Base-by-base conservation (phyloP, 1,284 basidiomycete species). In the Neonothopanus nambi region DNA sequence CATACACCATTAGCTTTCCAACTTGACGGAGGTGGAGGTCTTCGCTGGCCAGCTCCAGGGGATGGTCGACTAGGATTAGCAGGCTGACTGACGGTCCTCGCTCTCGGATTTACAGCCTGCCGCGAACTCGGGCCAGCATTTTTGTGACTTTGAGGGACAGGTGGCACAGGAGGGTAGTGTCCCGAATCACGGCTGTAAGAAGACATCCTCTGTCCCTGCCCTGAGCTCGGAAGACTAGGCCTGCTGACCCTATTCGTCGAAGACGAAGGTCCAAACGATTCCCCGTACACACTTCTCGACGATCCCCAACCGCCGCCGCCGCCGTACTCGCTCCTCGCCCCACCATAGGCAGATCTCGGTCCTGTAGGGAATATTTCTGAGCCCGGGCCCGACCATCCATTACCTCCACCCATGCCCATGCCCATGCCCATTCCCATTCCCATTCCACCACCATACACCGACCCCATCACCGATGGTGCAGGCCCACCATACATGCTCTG, bases 211-310 rank as follows among this genome's bases (percentile, higher is more conserved):
- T 48, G 37, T 54, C 48, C 38, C 48, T 41, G 53, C 58, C 52
- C 54, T 48, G 47, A 58, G 57, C 63, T 58, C 63, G 57, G 26
- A 17, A 24, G 24, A n/a, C n/a, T n/a, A 28, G 37, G 28, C 36
- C 21, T 33, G 18, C 38, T 33, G 30, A 33, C 9, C 30, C 30
- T n/a, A 35, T 24, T 17, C 28, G 48, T 28, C 8, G 48, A 30
- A 21, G 51, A 41, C 56, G 30, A 13, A 13, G 77, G 72, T n/a
- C 81, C 77, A 63, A 81, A 82, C 18, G 76, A 63, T 54, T 84
- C 85, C 12, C 87, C 89, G 60, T 88, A 89, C 48, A 78, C 81
- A 61, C 86, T 89, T 56, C 75, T 74, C 36, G 83, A 76, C 8
- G 81, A 76, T 50, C 73, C 79, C 84, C 85, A 85, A n/a, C 78